phyloP scores from a whole-genome alignment of 768 basidiomycete genomes.

The Mycena filopes region DNA sequence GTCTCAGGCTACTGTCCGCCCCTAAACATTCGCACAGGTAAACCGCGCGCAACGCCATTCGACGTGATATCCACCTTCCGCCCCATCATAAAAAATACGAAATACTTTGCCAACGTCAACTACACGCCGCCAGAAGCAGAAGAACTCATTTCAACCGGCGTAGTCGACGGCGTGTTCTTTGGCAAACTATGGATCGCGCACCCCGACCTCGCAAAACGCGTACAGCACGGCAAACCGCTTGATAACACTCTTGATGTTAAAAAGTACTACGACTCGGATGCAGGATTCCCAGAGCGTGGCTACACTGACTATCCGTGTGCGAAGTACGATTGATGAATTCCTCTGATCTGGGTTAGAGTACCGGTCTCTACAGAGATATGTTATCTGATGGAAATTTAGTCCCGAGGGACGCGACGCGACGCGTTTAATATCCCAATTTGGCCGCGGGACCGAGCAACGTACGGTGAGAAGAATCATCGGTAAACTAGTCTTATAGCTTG shows the following conservation, averaged over 20 bases:
- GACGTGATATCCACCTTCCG: conserved; percentile 43
- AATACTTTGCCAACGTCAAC: conserved; percentile 48
- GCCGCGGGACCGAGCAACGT: no score
- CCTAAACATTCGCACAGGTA: background rate
- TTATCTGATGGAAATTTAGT: no score
- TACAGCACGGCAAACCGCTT: conserved; percentile 45
- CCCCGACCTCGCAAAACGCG: conserved; percentile 52
- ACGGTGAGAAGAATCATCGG: no score
- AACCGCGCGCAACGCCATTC: background rate
- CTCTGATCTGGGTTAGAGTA: no score
- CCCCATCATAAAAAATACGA: conserved; percentile 41
- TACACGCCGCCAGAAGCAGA: conserved; percentile 51
- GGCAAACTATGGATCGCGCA: conserved; percentile 52
- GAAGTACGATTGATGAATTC: conserved; percentile 1
- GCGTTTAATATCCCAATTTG: no score
- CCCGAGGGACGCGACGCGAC: no score
- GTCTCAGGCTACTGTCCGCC: background rate
- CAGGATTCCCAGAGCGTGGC: background rate
- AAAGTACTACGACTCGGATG: background rate
- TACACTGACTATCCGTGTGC: conserved; percentile 6
- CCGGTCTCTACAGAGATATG: no score
- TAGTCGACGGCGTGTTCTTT: conserved; percentile 50
- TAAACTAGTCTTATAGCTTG: no score
- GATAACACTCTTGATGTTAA: conserved; percentile 40
- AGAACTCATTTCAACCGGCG: conserved; percentile 43